Evolutionary conservation across 768 basidiomycete genomes (phyloP).

Genomic region (Hypholoma sublateritium): DNA sequence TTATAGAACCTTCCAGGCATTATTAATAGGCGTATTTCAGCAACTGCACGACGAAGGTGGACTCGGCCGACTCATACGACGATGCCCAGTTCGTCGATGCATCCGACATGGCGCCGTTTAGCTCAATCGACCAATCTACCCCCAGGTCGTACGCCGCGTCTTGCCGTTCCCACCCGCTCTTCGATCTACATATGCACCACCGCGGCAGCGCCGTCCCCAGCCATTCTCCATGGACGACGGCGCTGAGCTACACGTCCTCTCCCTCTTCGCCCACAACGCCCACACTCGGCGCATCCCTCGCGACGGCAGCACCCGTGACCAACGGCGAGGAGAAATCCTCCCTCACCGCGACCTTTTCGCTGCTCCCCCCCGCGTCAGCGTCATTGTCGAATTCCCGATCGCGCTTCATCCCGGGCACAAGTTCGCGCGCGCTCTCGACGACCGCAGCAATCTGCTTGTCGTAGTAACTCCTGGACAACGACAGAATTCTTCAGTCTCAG

Average conservation of each 20-base stretch:
- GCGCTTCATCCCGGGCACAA: constrained; percentile 23
- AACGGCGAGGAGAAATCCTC: neutral
- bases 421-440: constrained; percentile 19
- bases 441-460: no score
- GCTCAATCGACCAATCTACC: neutral
- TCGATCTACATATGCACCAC: constrained; percentile 19
- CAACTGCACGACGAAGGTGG: constrained; percentile 75
- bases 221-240: constrained; percentile 8
- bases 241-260: constrained; percentile 18
- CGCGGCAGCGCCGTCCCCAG: neutral
- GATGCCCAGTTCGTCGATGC: constrained; percentile 32
- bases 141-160: constrained; percentile 5
- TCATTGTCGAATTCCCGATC: neutral
- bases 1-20: constrained; percentile 70
- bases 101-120: constrained; percentile 14
- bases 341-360: neutral
- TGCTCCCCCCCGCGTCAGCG: neutral
- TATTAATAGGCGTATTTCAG: constrained; percentile 34
- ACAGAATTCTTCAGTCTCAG: no score
- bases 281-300: constrained; percentile 10
- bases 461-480: no score
- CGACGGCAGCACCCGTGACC: constrained; percentile 17
- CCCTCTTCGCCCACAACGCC: constrained; percentile 24
- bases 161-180: constrained; percentile 17
- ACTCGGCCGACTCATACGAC: constrained; percentile 28